These are phyloP conservation scores for Solanum virginianum DNA, from an alignment of 257 asterid species.

Conservation along the genomic window DNA sequence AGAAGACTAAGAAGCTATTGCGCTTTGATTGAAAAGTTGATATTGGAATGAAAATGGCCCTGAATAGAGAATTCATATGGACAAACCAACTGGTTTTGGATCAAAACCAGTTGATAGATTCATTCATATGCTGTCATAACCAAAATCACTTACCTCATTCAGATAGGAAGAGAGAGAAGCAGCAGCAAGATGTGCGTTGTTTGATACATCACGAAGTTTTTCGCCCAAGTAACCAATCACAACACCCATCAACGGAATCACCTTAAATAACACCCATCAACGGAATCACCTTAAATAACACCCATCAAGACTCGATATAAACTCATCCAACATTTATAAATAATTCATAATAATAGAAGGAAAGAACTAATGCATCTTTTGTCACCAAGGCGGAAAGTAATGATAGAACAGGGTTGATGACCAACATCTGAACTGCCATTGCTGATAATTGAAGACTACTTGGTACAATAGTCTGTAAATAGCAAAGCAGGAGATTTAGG, in stretches of 20 bases:
- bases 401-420: conserved; percentile 61
- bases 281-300: conserved; percentile 52
- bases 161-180: conserved; percentile 80
- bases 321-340: background rate
- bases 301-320: background rate
- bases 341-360: background rate
- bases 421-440: conserved; percentile 78
- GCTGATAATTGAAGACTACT: conserved; percentile 63
- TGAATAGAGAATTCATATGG: background rate
- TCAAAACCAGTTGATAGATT: background rate
- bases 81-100: background rate
- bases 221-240: conserved; percentile 69
- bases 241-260: conserved; percentile 60
- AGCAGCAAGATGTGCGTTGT: conserved; percentile 48
- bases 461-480: conserved; percentile 59
- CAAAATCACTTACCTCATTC: conserved; percentile 48
- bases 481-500: background rate
- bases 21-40: background rate
- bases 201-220: conserved; percentile 61
- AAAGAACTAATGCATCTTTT: background rate
- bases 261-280: conserved; percentile 26
- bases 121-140: background rate
- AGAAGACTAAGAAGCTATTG: background rate
- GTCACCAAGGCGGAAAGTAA: conserved; percentile 71
- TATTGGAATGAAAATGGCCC: background rate